Conservation (phyloP, 257 asterid species). For the Cynanchum wilfordii region DNA sequence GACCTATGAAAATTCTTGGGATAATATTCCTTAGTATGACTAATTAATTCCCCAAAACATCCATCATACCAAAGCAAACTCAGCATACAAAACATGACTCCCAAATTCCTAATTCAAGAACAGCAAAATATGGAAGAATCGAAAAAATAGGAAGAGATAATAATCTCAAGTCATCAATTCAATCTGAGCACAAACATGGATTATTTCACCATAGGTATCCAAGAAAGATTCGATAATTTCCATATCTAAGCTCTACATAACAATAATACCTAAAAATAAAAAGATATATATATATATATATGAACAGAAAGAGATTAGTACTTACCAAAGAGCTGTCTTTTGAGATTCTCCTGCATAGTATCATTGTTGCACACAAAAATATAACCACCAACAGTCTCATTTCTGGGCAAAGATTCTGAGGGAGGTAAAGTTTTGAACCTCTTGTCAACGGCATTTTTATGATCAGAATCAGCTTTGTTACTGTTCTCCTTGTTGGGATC, state of each 20-base stretch:
- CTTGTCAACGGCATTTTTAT: constrained; percentile 58
- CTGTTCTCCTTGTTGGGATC: constrained; percentile 22
- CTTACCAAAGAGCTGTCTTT: constrained; percentile 89
- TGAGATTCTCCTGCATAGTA: constrained; percentile 94
- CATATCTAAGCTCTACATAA: neutral
- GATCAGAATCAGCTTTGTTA: constrained; percentile 30
- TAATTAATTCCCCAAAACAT: neutral
- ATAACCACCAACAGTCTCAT: constrained; percentile 92
- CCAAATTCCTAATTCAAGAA: neutral
- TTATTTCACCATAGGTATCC: neutral
- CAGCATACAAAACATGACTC: neutral
- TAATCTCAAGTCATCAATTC: neutral
- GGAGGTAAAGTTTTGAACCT: constrained; percentile 96
- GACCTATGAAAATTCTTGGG: neutral
- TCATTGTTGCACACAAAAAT: constrained; percentile 96
- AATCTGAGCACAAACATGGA: neutral
- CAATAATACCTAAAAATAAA: neutral
- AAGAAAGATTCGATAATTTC: neutral
- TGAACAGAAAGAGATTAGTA: neutral
- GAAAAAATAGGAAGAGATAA: neutral
- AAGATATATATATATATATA: neutral
- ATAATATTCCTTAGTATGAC: neutral
- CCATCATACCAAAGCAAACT: neutral
- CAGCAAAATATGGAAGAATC: neutral
- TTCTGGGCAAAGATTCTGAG: constrained; percentile 85